These are phyloP conservation scores for Sporothrix variecibatus DNA, from an alignment of 2,329 filamentous ascomycete genomes.

Conservation along the genomic window DNA sequence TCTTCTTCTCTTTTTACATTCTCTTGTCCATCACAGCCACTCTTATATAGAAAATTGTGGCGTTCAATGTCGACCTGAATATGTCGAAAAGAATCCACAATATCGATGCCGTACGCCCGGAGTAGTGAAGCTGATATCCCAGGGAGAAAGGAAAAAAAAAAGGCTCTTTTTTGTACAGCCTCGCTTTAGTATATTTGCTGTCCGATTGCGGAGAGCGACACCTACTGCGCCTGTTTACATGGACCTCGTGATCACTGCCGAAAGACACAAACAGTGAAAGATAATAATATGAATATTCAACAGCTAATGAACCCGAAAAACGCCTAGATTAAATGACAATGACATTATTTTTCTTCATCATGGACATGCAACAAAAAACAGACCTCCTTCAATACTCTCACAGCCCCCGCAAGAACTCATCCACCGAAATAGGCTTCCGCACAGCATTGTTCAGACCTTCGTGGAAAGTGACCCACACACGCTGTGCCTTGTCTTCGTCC, in stretches of 20 bases:
- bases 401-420: slow-evolving; percentile 72
- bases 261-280: not conserved
- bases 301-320: not conserved
- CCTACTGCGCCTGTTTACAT: not conserved
- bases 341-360: not conserved
- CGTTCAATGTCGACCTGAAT: not conserved
- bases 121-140: no score
- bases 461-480: slow-evolving; percentile 85
- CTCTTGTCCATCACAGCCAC: not conserved
- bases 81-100: no score
- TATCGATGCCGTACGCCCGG: no score
- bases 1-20: not conserved
- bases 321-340: not conserved
- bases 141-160: not conserved
- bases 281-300: not conserved
- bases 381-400: slow-evolving; percentile 38
- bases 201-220: not conserved
- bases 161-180: not conserved
- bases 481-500: slow-evolving; percentile 47
- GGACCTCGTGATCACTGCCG: not conserved
- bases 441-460: slow-evolving; percentile 93
- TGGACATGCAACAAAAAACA: not conserved
- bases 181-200: not conserved
- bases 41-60: not conserved
- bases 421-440: slow-evolving; percentile 78